Conservation (phyloP, 306 rosid genomes). For the Potentilla sterilis region DNA sequence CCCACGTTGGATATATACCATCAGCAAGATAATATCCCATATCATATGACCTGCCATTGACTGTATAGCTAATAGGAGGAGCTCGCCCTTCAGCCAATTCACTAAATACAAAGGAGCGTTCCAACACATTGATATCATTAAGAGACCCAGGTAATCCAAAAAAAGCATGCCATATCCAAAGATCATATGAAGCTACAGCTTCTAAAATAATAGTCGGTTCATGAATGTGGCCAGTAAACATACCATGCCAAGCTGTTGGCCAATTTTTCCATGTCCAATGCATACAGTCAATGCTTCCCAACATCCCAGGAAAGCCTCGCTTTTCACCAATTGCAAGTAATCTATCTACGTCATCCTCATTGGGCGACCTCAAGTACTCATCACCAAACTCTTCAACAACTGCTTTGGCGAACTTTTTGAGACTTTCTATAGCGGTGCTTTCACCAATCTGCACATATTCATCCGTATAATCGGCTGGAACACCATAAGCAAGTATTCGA, state of each 20-base stretch:
- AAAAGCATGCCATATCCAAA: constrained; percentile 8
- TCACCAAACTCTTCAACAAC: background rate
- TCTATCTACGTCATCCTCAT: background rate
- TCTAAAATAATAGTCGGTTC: background rate
- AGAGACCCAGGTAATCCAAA: background rate
- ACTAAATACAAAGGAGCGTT: background rate
- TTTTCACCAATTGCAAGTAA: background rate
- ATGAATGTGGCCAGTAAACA: background rate
- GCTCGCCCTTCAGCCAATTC: background rate
- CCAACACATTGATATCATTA: constrained; percentile 15
- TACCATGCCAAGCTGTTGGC: constrained; percentile 5
- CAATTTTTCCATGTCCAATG: constrained; percentile 13
- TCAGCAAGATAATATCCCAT: background rate
- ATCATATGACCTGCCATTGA: background rate
- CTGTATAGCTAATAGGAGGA: background rate
- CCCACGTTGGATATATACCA: constrained; percentile 6
- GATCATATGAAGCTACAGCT: constrained; percentile 11
- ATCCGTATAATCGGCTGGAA: too few species aligned
- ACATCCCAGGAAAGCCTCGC: background rate
- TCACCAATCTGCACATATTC: background rate
- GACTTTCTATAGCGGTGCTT: background rate
- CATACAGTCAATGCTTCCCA: constrained; percentile 8
- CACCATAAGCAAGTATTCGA: too few species aligned
- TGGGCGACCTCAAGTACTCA: background rate
- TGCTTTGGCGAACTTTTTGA: background rate